phyloP scores from a whole-genome alignment of 2,329 filamentous ascomycete species.

The Claviceps sp. region DNA sequence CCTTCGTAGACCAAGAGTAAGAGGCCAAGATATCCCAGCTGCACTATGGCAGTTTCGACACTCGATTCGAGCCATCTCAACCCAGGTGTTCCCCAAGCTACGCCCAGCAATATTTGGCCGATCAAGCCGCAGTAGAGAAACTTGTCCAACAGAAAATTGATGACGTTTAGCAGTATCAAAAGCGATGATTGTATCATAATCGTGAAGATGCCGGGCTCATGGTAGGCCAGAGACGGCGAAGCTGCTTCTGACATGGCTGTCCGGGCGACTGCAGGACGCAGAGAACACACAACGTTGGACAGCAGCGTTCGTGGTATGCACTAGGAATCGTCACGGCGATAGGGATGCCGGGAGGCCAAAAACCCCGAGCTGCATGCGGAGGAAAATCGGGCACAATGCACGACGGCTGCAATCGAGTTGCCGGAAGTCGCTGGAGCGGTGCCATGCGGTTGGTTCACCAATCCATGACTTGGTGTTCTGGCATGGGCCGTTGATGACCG shows the following conservation, averaged over 20 bases:
- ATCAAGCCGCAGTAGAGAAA: constrained; percentile 56
- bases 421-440: too few relatives aligned
- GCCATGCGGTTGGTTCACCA: too few relatives aligned
- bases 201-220: constrained; percentile 45
- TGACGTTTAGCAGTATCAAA: constrained; percentile 45
- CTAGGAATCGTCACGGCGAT: background rate
- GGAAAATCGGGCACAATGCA: background rate
- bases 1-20: constrained; percentile 61
- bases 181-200: constrained; percentile 50
- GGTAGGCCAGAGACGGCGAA: constrained; percentile 32
- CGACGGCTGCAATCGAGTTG: too few relatives aligned
- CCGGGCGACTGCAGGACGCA: background rate
- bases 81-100: constrained; percentile 57
- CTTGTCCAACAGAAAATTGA: constrained; percentile 43
- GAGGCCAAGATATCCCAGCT: constrained; percentile 61
- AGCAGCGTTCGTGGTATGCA: background rate
- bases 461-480: too few relatives aligned
- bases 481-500: too few relatives aligned
- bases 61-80: constrained; percentile 33
- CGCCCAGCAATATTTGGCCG: constrained; percentile 57
- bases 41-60: constrained; percentile 41
- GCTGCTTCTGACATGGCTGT: background rate
- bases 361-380: background rate
- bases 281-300: background rate
- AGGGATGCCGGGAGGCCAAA: background rate